A percentile compares a stretch with the other conserved stretches of the same genome.
phyloP scores from a whole-genome alignment of 768 basidiomycete genomes.

The Serendipita indica region DNA sequence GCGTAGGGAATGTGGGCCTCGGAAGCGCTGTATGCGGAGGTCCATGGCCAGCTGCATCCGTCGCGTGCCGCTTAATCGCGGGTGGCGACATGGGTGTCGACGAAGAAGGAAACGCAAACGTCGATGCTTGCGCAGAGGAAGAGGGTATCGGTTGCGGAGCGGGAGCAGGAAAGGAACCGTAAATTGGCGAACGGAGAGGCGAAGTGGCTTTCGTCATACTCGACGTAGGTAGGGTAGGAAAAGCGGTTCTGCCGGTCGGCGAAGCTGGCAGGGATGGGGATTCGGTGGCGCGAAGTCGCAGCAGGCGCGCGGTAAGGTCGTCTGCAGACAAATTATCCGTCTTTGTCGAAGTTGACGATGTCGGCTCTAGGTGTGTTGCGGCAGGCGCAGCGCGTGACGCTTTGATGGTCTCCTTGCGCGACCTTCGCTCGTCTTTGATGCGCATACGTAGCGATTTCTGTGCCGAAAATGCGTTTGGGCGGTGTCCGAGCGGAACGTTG shows the following conservation, averaged over 20 bases:
- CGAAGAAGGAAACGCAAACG: background rate
- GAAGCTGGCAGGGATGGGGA: background rate
- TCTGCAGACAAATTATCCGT: slow-evolving; percentile 13
- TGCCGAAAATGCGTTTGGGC: slow-evolving; percentile 66
- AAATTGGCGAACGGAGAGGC: too few species aligned
- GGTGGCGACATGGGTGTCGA: background rate
- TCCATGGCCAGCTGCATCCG: background rate
- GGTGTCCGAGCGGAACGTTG: slow-evolving; percentile 68
- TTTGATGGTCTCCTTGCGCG: slow-evolving; percentile 9
- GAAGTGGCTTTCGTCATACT: too few species aligned
- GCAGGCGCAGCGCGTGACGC: slow-evolving; percentile 12
- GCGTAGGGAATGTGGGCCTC: background rate
- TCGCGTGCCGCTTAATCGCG: background rate
- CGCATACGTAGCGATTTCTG: slow-evolving; percentile 66
- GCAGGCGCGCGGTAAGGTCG: background rate
- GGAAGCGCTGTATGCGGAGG: background rate
- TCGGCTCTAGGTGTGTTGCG: slow-evolving; percentile 8
- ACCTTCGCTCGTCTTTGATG: slow-evolving; percentile 51
- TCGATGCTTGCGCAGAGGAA: background rate
- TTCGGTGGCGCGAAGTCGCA: background rate
- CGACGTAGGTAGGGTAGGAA: slow-evolving; percentile 1
- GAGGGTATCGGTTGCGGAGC: too few species aligned
- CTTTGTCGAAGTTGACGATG: slow-evolving; percentile 14
- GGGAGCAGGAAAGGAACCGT: too few species aligned
- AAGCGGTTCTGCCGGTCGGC: background rate